Base-by-base conservation (phyloP, 306 rosid genomes). In the Morella rubra region DNA sequence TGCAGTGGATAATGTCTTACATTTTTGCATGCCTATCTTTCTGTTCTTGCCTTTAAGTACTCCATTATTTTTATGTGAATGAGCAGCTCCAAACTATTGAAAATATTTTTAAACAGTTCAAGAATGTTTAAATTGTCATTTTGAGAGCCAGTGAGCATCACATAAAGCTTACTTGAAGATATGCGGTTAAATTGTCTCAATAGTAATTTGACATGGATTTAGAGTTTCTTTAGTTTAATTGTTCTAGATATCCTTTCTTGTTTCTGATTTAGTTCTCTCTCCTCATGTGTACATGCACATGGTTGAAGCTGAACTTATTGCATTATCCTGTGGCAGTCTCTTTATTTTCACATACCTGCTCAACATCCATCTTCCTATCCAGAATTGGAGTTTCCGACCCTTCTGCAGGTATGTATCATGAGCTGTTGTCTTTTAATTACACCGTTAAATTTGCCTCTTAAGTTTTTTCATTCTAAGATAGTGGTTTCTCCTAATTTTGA, bases 311-410 rank as follows among this genome's bases (percentile, higher is more conserved):
- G 50, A 79, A 72, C 77, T 55, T 55, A 11, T 80, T 71, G 71
- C 81, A 77, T 69, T 82, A 52, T 61, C 50, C 54, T 84, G 75
- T 78, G 54, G 68, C 96, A 92, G 98, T 80, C 85, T 83, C 94
- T 94, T 72, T 91, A 81, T 88, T 83, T 92, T 83, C 98, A 94
- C 79, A 90, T 94, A 72, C 97, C 97, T 82, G 87, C 91, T 53
- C 90, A 94, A 0, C 93, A 90, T 85, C 92, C 95, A n/a, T 90
- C 91, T 75, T 86, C 96, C 58, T 92, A 72, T 83, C 93, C 96
- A 32, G 98, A 94, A 87, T 77, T 94, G 78, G 98, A 94, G 89
- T 85, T 94, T 74, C 97, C 95, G 19, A 94, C 97, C 76, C 90
- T 92, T 85, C 84, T 92, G 50, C 98, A 94, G 98, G 98, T 94